These are phyloP conservation scores for Pseudogymnoascus sp. DNA, from an alignment of 2,329 filamentous ascomycete species.

Conservation along the genomic window DNA sequence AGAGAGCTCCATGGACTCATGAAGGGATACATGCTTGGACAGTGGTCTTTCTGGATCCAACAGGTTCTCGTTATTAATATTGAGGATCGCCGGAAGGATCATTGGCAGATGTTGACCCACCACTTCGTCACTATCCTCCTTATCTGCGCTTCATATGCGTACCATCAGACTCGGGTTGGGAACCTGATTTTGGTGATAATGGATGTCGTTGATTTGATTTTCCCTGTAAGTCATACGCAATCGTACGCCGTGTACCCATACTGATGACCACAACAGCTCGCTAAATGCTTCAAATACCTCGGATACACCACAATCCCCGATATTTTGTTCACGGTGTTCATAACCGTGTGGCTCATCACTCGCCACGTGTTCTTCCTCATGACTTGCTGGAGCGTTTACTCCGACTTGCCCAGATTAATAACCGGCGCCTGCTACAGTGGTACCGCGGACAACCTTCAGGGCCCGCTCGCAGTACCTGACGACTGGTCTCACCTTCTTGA, in stretches of 20 bases:
- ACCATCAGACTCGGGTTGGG: constrained; percentile 78
- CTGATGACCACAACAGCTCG: constrained; percentile 45
- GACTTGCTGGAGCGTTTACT: constrained; percentile 76
- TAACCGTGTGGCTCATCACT: constrained; percentile 73
- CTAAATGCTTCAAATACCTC: constrained; percentile 90
- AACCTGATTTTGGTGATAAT: constrained; percentile 85
- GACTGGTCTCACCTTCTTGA: constrained; percentile 58
- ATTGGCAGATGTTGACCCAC: constrained; percentile 92
- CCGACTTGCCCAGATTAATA: constrained; percentile 54
- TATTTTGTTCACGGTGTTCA: constrained; percentile 73
- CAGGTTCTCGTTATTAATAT: constrained; percentile 92
- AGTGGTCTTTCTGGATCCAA: constrained; percentile 90
- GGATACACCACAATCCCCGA: constrained; percentile 72
- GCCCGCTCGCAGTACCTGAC: constrained; percentile 43
- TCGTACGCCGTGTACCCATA: neutral
- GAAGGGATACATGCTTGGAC: constrained; percentile 85
- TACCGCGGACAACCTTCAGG: constrained; percentile 43
- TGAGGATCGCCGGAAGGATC: constrained; percentile 87
- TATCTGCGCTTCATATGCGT: constrained; percentile 74
- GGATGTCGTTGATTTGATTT: constrained; percentile 83
- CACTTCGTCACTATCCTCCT: constrained; percentile 83
- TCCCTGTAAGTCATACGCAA: constrained; percentile 58
- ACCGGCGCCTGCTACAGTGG: constrained; percentile 64
- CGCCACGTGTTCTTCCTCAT: constrained; percentile 74
- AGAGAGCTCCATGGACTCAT: constrained; percentile 64